Percentiles rank a stretch among this genome's conserved stretches.
Evolutionary conservation across 306 rosid genomes (phyloP).

Genomic region (Adenanthera pavonina): DNA sequence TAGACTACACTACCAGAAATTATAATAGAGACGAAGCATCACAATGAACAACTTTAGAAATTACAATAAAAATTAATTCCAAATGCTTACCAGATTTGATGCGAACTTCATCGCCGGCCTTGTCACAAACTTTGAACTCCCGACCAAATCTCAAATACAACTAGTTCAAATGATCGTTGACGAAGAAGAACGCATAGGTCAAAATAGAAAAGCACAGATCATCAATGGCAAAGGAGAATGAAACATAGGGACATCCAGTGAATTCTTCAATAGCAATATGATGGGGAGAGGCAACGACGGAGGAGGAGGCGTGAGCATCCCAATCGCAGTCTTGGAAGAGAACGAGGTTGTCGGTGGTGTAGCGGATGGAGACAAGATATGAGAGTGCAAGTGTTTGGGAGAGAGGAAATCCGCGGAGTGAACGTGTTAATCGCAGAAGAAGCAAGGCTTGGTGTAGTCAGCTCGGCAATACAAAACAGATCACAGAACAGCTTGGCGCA

Average conservation of each 20-base stretch:
- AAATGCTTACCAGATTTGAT: too few species aligned
- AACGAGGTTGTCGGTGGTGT: slow-evolving; percentile 62
- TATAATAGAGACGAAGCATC: too few species aligned
- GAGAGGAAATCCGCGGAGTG: slow-evolving; percentile 72
- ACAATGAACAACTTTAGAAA: too few species aligned
- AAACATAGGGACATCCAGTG: slow-evolving; percentile 68
- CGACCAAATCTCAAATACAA: too few species aligned
- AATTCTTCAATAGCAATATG: slow-evolving; percentile 56
- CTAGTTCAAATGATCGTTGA: too few species aligned
- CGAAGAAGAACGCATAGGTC: too few species aligned
- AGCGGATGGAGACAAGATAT: slow-evolving; percentile 68
- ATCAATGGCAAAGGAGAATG: too few species aligned
- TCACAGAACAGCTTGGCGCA: slow-evolving; percentile 52
- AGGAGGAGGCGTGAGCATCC: slow-evolving; percentile 61
- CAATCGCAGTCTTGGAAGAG: slow-evolving; percentile 73
- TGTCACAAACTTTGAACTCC: too few species aligned
- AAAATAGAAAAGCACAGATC: too few species aligned
- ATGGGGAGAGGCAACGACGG: slow-evolving; percentile 54
- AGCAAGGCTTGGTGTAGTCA: slow-evolving; percentile 75
- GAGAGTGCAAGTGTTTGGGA: slow-evolving; percentile 63
- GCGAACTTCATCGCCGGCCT: too few species aligned
- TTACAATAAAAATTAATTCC: too few species aligned
- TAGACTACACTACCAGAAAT: too few species aligned
- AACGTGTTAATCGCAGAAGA: slow-evolving; percentile 72
- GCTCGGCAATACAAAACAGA: slow-evolving; percentile 71